Conservation (phyloP, 441 rosid genomes). For the Adansonia gregorii region DNA sequence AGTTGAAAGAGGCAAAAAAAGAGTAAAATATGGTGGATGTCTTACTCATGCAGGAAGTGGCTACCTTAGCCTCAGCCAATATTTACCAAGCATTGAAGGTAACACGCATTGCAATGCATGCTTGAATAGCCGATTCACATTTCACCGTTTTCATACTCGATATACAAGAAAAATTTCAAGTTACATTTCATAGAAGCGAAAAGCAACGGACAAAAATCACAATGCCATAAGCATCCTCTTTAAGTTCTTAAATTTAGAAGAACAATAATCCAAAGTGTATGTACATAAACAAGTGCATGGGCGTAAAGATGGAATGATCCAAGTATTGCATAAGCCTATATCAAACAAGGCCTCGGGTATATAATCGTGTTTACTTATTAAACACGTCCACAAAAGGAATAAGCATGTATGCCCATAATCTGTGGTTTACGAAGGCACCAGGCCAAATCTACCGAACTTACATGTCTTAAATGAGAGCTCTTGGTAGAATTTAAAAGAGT, state of each 20-base stretch:
- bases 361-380: slow-evolving; percentile 23
- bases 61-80: slow-evolving; percentile 13
- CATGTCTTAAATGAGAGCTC: slow-evolving; percentile 20
- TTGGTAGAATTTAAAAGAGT: slow-evolving; percentile 18
- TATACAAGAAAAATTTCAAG: no score
- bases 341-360: slow-evolving; percentile 9
- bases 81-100: neutral
- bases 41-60: slow-evolving; percentile 40
- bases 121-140: neutral
- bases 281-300: slow-evolving; percentile 21
- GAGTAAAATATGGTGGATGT: slow-evolving; percentile 25
- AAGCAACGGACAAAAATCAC: neutral
- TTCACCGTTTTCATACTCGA: neutral
- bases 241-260: neutral
- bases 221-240: neutral
- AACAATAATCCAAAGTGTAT: slow-evolving; percentile 13
- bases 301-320: neutral
- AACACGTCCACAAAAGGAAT: slow-evolving; percentile 18
- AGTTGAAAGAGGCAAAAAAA: slow-evolving; percentile 23
- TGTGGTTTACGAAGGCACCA: slow-evolving; percentile 21
- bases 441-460: slow-evolving; percentile 21
- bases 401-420: slow-evolving; percentile 17
- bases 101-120: neutral
- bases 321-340: slow-evolving; percentile 13
- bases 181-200: neutral